A percentile compares a stretch with the other conserved stretches of the same genome.
These are phyloP conservation scores for Coemansia sp. DNA, from an alignment of 371 early-diverging fungal species.

Conservation along the genomic window DNA sequence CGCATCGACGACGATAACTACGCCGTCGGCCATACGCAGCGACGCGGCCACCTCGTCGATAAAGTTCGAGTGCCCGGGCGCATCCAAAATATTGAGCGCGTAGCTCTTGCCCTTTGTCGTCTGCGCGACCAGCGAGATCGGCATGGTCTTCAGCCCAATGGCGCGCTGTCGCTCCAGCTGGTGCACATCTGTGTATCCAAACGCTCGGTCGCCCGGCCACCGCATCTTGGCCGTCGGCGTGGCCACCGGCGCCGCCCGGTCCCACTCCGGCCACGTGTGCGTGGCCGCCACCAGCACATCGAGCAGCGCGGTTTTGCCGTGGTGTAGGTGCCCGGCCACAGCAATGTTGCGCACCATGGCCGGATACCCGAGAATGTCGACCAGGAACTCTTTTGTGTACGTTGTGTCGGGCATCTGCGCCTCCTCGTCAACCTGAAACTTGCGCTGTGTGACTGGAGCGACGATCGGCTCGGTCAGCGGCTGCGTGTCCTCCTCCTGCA, in stretches of 20 bases:
- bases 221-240: slow-evolving; percentile 43
- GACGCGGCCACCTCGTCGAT: slow-evolving; percentile 91
- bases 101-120: slow-evolving; percentile 84
- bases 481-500: slow-evolving; percentile 98
- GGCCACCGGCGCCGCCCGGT: slow-evolving; percentile 36
- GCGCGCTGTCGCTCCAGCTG: slow-evolving; percentile 89
- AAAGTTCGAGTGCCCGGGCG: slow-evolving; percentile 97
- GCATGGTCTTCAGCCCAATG: slow-evolving; percentile 87
- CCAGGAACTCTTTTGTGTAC: slow-evolving; percentile 89
- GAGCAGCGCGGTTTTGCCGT: slow-evolving; percentile 94
- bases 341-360: slow-evolving; percentile 85
- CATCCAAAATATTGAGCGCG: slow-evolving; percentile 88
- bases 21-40: slow-evolving; percentile 87
- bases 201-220: slow-evolving; percentile 44
- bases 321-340: slow-evolving; percentile 93
- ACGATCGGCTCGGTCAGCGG: slow-evolving; percentile 94
- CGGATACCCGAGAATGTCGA: slow-evolving; percentile 82
- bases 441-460: slow-evolving; percentile 83
- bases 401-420: slow-evolving; percentile 75
- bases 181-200: slow-evolving; percentile 81
- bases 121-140: slow-evolving; percentile 89
- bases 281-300: slow-evolving; percentile 91
- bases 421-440: slow-evolving; percentile 81
- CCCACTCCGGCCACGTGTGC: slow-evolving; percentile 60
- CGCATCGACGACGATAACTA: slow-evolving; percentile 93